phyloP scores from a whole-genome alignment of 257 asterid species.

The Solanum infundibuliforme region DNA sequence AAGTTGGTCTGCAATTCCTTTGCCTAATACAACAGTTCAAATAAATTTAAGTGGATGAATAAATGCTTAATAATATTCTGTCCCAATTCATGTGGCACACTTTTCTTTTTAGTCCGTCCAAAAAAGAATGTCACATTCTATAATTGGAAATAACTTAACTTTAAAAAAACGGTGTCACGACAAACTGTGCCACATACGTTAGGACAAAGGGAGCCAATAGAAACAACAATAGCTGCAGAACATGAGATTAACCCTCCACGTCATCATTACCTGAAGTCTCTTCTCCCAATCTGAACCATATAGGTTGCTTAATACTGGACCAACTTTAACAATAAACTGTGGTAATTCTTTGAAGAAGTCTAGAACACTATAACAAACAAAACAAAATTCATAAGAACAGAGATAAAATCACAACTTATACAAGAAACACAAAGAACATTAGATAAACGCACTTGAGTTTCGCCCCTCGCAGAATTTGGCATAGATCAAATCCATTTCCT shows the following conservation, averaged over 20 bases:
- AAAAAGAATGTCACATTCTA: background rate
- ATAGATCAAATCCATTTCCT: constrained; percentile 46
- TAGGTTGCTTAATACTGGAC: constrained; percentile 46
- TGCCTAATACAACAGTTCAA: constrained; percentile 33
- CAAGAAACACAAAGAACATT: background rate
- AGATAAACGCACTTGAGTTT: constrained; percentile 54
- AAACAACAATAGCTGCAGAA: background rate
- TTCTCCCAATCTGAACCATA: constrained; percentile 87
- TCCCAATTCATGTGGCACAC: background rate
- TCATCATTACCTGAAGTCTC: constrained; percentile 64
- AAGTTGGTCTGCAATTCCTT: constrained; percentile 80
- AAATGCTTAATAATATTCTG: background rate
- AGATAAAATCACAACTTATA: background rate
- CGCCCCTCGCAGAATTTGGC: constrained; percentile 63
- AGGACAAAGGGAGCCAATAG: background rate
- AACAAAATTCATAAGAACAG: background rate
- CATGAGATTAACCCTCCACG: constrained; percentile 8
- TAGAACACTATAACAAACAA: constrained; percentile 36
- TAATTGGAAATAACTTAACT: background rate
- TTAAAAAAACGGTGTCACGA: background rate
- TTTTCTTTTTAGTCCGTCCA: background rate
- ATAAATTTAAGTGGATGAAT: background rate
- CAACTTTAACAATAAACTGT: constrained; percentile 72
- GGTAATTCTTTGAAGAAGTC: constrained; percentile 85
- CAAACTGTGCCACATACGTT: background rate